Percentiles rank a stretch among this genome's conserved stretches.
Evolutionary conservation across 2,329 filamentous ascomycete species (phyloP).

Genomic region (Pestalotiopsis sp.): DNA sequence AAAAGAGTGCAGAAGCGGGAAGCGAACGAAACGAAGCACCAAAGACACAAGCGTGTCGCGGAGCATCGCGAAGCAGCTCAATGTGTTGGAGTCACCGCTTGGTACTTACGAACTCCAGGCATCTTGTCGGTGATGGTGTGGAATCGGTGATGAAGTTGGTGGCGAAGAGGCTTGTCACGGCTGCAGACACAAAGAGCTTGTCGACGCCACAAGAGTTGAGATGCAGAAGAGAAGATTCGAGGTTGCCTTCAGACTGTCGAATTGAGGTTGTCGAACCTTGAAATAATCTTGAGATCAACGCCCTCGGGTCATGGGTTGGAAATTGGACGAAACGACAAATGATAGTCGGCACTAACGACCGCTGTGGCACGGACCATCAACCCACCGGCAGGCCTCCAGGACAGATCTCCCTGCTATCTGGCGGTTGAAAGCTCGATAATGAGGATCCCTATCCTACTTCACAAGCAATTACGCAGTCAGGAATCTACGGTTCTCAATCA

Average conservation of each 20-base stretch:
- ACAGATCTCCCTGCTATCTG: neutral
- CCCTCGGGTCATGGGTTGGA: neutral
- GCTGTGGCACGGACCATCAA: slow-evolving; percentile 11
- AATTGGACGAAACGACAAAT: slow-evolving; percentile 9
- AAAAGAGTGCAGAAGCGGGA: neutral
- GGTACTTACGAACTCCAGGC: slow-evolving; percentile 53
- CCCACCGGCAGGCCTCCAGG: neutral
- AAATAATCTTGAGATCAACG: slow-evolving; percentile 2
- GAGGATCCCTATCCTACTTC: neutral
- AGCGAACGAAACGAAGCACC: neutral
- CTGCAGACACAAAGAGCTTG: neutral
- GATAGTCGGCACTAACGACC: slow-evolving; percentile 10
- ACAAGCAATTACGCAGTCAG: neutral
- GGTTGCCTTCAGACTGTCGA: neutral
- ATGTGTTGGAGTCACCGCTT: neutral
- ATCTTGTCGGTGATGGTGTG: slow-evolving; percentile 34
- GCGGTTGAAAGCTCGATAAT: neutral
- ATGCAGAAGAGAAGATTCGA: neutral
- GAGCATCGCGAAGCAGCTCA: neutral
- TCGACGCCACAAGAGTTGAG: neutral
- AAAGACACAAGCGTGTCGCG: neutral
- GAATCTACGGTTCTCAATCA: neutral
- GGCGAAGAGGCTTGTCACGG: neutral
- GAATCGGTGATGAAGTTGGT: slow-evolving; percentile 15
- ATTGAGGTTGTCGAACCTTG: neutral